phyloP scores from a whole-genome alignment of 352 stramenopile genomes.

The Globisporangium paroecandrum region DNA sequence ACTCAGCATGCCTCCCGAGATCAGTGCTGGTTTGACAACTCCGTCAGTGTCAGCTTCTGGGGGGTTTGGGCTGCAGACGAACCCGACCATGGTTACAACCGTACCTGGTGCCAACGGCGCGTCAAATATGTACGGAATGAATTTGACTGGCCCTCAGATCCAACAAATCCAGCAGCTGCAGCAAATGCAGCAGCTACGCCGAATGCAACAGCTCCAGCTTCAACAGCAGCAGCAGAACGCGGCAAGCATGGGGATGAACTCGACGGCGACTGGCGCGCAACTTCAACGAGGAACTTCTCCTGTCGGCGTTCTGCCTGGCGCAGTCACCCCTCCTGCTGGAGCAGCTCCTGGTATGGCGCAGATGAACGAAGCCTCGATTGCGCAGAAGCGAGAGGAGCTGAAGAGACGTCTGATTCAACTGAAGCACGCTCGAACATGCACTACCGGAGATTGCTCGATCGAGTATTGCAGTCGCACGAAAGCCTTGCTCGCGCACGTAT shows the following conservation, averaged over 20 bases:
- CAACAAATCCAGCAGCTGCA: slow-evolving; percentile 86
- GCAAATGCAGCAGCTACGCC: slow-evolving; percentile 72
- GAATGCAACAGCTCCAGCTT: slow-evolving; percentile 27
- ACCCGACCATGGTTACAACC: slow-evolving; percentile 36
- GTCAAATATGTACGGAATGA: slow-evolving; percentile 73
- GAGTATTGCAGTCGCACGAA: slow-evolving; percentile 84
- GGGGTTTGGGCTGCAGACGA: slow-evolving; percentile 37
- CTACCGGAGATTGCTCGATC: slow-evolving; percentile 62
- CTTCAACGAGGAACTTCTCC: slow-evolving; percentile 13
- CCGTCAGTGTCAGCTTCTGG: slow-evolving; percentile 28
- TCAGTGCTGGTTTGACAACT: slow-evolving; percentile 35
- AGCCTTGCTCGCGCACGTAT: slow-evolving; percentile 75
- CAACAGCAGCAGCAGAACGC: slow-evolving; percentile 26
- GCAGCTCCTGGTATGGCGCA: slow-evolving; percentile 50
- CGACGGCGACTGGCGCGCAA: slow-evolving; percentile 13
- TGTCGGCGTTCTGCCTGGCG: slow-evolving; percentile 16
- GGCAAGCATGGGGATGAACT: slow-evolving; percentile 18
- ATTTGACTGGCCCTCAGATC: slow-evolving; percentile 66
- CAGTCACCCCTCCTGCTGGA: slow-evolving; percentile 26
- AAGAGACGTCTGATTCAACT: slow-evolving; percentile 83
- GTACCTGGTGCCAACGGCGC: slow-evolving; percentile 26
- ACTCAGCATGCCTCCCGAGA: slow-evolving; percentile 74
- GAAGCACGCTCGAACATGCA: slow-evolving; percentile 85
- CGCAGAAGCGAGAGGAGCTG: slow-evolving; percentile 82
- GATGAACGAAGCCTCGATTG: slow-evolving; percentile 79